A percentile compares a stretch with the other conserved stretches of the same genome.
Conservation (phyloP, 2,329 filamentous ascomycete species). For the Diplocarpon mali region DNA sequence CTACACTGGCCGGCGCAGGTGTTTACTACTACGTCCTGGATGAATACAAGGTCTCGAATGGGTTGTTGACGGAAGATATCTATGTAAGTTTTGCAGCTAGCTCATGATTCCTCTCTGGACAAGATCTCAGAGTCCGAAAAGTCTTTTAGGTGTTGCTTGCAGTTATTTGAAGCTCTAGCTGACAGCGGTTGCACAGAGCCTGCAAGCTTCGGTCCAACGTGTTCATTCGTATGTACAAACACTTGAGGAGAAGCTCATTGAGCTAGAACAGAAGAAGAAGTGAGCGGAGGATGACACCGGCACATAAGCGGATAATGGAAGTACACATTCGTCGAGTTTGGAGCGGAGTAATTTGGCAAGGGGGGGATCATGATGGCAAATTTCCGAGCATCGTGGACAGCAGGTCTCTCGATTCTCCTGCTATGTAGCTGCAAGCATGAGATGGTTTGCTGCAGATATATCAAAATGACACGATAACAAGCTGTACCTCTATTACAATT, state of each 20-base stretch:
- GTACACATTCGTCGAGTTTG: background rate
- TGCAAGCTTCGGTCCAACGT: slow-evolving; percentile 78
- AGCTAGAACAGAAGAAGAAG: slow-evolving; percentile 57
- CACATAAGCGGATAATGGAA: slow-evolving; percentile 3
- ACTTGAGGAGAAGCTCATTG: slow-evolving; percentile 69
- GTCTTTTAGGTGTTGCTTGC: no score
- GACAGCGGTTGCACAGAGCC: slow-evolving; percentile 43
- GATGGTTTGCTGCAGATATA: slow-evolving; percentile 11
- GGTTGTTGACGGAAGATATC: slow-evolving; percentile 89
- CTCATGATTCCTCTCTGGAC: no score
- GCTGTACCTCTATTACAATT: background rate
- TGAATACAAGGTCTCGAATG: slow-evolving; percentile 89
- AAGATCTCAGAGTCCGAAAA: no score
- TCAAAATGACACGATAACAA: slow-evolving; percentile 8
- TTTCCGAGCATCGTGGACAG: slow-evolving; percentile 14
- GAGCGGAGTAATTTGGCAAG: background rate
- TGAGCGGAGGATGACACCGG: slow-evolving; percentile 7
- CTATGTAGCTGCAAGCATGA: slow-evolving; percentile 12
- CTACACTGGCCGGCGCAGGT: slow-evolving; percentile 63
- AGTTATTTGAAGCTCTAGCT: slow-evolving; percentile 5
- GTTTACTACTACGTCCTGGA: slow-evolving; percentile 90
- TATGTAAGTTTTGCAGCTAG: no score
- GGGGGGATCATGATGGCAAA: slow-evolving; percentile 3
- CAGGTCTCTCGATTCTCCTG: slow-evolving; percentile 11
- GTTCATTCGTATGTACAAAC: slow-evolving; percentile 74